Evolutionary conservation across 2,329 filamentous ascomycete species (phyloP).

Genomic region (Madurella mycetomatis): DNA sequence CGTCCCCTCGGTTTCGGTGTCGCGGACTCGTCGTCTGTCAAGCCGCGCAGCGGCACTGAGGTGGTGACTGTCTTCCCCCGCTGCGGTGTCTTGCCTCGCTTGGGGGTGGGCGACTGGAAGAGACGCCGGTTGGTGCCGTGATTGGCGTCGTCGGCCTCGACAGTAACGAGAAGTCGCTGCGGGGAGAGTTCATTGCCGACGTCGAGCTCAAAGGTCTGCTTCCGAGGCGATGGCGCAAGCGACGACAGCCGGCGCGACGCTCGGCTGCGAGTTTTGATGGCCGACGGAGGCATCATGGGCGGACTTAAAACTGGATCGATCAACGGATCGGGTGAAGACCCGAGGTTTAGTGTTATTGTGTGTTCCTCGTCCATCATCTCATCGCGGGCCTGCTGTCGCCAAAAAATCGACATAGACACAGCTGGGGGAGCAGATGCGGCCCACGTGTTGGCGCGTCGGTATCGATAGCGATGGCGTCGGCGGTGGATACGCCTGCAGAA

Average conservation of each 20-base stretch:
- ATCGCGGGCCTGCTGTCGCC: constrained; percentile 6
- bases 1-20: constrained; percentile 44
- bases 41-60: constrained; percentile 44
- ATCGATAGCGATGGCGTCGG: constrained; percentile 14
- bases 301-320: constrained; percentile 36
- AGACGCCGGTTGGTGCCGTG: constrained; percentile 35
- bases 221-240: constrained; percentile 45
- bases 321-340: constrained; percentile 50
- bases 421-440: background rate
- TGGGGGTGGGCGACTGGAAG: constrained; percentile 42
- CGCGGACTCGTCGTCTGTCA: constrained; percentile 40
- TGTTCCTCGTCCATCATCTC: constrained; percentile 18
- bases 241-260: constrained; percentile 37
- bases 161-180: constrained; percentile 51
- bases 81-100: constrained; percentile 26
- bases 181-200: constrained; percentile 48
- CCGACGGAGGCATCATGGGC: constrained; percentile 37
- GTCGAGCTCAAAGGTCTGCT: constrained; percentile 54
- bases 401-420: constrained; percentile 3
- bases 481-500: constrained; percentile 1
- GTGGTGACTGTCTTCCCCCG: constrained; percentile 38
- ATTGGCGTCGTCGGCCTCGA: constrained; percentile 44
- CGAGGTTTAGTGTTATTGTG: constrained; percentile 37
- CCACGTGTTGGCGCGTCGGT: constrained; percentile 8
- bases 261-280: constrained; percentile 40